phyloP scores from a whole-genome alignment of 805 yeast genomes.

The Candida oleophila region DNA sequence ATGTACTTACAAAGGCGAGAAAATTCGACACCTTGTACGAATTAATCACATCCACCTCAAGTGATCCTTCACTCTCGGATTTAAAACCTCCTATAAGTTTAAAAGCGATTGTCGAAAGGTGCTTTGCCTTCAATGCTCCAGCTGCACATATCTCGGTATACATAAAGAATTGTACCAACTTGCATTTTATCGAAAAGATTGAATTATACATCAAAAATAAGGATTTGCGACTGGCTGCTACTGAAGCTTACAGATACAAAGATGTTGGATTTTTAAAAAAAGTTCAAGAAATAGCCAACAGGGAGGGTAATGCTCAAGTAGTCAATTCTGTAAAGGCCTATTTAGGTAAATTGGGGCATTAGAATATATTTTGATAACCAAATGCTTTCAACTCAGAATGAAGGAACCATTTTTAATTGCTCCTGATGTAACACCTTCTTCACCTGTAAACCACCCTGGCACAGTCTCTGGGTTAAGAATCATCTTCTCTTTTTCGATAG shows the following conservation, averaged over 20 bases:
- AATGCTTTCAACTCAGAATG: neutral
- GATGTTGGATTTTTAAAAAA: constrained; percentile 34
- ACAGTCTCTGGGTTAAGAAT: constrained; percentile 51
- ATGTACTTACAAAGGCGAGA: constrained; percentile 22
- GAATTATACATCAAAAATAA: constrained; percentile 52
- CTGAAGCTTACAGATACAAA: constrained; percentile 45
- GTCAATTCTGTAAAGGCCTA: constrained; percentile 17
- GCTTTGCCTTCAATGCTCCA: constrained; percentile 51
- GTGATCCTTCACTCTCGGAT: constrained; percentile 17
- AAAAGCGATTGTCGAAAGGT: constrained; percentile 57
- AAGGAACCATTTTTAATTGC: constrained; percentile 18
- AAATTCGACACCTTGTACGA: constrained; percentile 36
- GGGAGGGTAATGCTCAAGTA: constrained; percentile 10
- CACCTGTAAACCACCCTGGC: constrained; percentile 82
- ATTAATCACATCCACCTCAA: constrained; percentile 22
- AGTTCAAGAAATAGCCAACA: constrained; percentile 20
- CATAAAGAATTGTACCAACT: constrained; percentile 49
- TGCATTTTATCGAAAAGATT: constrained; percentile 46
- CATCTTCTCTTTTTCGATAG: constrained; percentile 27
- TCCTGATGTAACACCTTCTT: constrained; percentile 59
- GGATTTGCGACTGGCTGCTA: constrained; percentile 50
- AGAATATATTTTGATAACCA: neutral
- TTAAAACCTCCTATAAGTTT: constrained; percentile 71
- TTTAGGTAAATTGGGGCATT: constrained; percentile 26
- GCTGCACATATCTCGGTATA: constrained; percentile 59